Base-by-base conservation (phyloP, 108 stramenopile genomes). In the Chaetoceros tenuissimus region DNA sequence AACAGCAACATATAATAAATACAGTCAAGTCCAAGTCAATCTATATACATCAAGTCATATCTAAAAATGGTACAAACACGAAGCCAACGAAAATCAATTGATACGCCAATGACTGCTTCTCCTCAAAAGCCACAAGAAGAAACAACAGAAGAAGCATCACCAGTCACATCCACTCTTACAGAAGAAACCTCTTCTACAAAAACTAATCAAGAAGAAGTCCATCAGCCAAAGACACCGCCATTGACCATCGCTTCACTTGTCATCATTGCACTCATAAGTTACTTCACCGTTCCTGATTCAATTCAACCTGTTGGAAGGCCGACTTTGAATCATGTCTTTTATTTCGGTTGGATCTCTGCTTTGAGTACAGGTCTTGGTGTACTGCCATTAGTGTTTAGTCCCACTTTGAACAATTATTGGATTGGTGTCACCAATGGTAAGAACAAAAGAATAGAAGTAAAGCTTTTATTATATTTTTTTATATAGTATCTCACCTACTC, bases 321-420 rank as follows among this genome's bases (percentile, higher is more conserved):
- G 8, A 86, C 79, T 19, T 51, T 85, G 47, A 61, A 73, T 45
- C 93, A 95, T 44, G 98, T 99, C 21, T 99, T 85, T 53, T 97
- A 94, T 61, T 98, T 82, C 60, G 98, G 94, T 40, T 99, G 98
- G 98, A 78, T 98, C 27, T 95, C 95, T 10, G 97, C 97, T 27
- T 50, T 96, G 24, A 81, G 84, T 62, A 97, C 97, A 28, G 98
- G 95, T 17, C 57, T 97, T 16, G 98, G 98, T 31, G 96, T 94
- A 0, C 34, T 97, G 8, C 98, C 98, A 5, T 77, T 99, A 0
- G 59, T 89, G 18, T 77, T 96, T 57, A 60, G 78, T 8, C 69
- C 71, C 1, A 63, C 93, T 46, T 64, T 94, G 53, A 71, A 84
- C 19, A 60, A 82, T 18, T 89, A 74, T 55, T 94, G 79, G 68